A percentile compares a stretch with the other conserved stretches of the same genome.
Conservation (phyloP, 1,284 basidiomycete genomes). For the Ceratorhiza oryzae-sativae region DNA sequence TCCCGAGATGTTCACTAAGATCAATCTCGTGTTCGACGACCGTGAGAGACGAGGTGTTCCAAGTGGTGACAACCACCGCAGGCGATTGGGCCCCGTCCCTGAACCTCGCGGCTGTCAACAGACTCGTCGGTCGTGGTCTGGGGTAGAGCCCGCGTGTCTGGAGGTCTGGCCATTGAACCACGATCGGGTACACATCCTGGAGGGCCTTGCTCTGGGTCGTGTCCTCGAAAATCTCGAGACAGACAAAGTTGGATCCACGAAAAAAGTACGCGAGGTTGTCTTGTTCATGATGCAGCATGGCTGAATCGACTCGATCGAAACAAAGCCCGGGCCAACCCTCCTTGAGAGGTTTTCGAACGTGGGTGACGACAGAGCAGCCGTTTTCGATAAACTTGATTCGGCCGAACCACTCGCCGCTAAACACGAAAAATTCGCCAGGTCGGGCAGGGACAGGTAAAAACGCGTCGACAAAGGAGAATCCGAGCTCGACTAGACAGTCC, state of each 20-base stretch:
- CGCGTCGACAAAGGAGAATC: conserved; percentile 6
- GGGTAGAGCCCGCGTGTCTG: conserved; percentile 3
- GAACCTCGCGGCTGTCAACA: conserved; percentile 18
- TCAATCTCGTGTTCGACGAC: conserved; percentile 9
- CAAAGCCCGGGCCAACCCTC: not conserved
- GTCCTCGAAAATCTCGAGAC: conserved; percentile 4
- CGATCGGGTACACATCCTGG: conserved; percentile 5
- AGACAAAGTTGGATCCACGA: conserved; percentile 2
- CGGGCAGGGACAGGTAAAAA: not conserved
- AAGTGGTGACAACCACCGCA: conserved; percentile 7
- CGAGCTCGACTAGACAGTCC: conserved; percentile 9
- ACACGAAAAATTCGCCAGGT: conserved; percentile 6
- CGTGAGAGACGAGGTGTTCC: not conserved
- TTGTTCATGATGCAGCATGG: not conserved
- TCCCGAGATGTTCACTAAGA: conserved; percentile 1
- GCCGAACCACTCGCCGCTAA: not conserved
- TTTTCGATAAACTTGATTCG: conserved; percentile 18
- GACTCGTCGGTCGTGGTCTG: not conserved
- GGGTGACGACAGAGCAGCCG: not conserved
- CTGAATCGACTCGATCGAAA: not conserved
- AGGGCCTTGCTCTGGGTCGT: conserved; percentile 14
- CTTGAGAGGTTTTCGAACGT: not conserved
- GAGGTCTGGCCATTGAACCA: conserved; percentile 13
- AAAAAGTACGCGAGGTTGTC: conserved; percentile 10
- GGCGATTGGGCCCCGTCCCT: not conserved